These are phyloP conservation scores for Phaeosphaeria sp. DNA, from an alignment of 2,329 filamentous ascomycete genomes.

Conservation along the genomic window DNA sequence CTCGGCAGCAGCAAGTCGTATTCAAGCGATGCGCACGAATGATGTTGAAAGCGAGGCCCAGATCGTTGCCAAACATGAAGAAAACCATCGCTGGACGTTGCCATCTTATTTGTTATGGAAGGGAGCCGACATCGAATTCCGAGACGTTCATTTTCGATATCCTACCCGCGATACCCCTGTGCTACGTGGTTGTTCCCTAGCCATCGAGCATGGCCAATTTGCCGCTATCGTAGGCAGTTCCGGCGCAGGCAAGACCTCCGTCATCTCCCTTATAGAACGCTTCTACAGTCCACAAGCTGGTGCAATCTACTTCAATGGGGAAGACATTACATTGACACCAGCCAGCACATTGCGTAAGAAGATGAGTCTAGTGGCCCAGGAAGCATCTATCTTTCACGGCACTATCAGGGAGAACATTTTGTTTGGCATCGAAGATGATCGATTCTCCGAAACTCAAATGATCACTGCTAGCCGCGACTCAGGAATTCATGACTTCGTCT, in stretches of 20 bases:
- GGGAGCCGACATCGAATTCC: constrained; percentile 68
- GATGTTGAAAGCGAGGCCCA: constrained; percentile 2
- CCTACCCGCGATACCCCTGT: constrained; percentile 87
- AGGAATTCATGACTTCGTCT: constrained; percentile 39
- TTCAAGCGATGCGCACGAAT: constrained; percentile 17
- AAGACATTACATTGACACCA: constrained; percentile 60
- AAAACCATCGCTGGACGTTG: constrained; percentile 11
- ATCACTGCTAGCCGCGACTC: constrained; percentile 59
- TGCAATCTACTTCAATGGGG: constrained; percentile 69
- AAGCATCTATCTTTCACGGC: constrained; percentile 54
- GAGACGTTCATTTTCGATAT: constrained; percentile 87
- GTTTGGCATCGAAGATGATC: constrained; percentile 51
- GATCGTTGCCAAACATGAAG: neutral
- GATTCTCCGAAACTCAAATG: constrained; percentile 52
- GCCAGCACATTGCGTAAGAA: constrained; percentile 60
- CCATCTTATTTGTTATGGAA: constrained; percentile 12
- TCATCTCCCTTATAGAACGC: constrained; percentile 87
- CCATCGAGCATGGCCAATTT: constrained; percentile 61
- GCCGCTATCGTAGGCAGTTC: constrained; percentile 67
- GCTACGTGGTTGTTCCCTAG: constrained; percentile 61
- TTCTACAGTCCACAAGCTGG: constrained; percentile 87
- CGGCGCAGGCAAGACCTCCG: constrained; percentile 90
- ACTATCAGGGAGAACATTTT: constrained; percentile 57
- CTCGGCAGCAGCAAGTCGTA: constrained; percentile 26
- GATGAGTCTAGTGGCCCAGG: constrained; percentile 70